phyloP scores from a whole-genome alignment of 2,329 filamentous ascomycete species.

The Mycogone perniciosa region DNA sequence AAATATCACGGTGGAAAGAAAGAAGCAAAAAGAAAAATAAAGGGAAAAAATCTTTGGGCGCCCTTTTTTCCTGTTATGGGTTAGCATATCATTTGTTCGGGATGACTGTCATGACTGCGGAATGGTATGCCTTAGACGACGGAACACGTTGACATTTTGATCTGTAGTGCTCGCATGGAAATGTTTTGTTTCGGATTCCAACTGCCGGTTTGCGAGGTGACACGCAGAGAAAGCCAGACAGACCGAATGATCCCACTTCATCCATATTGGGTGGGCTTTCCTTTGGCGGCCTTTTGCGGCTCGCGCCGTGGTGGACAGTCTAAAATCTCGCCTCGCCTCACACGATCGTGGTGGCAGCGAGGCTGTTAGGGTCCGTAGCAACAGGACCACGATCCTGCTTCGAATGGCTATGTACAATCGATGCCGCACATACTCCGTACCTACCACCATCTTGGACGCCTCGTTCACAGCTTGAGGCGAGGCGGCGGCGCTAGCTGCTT shows the following conservation, averaged over 20 bases:
- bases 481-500: background rate
- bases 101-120: too few species aligned
- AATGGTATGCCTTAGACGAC: too few species aligned
- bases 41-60: too few species aligned
- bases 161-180: too few species aligned
- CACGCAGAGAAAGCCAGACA: background rate
- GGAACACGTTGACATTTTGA: too few species aligned
- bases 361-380: background rate
- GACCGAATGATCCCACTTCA: background rate
- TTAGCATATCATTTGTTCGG: too few species aligned
- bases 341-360: background rate
- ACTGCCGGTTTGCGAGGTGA: too few species aligned
- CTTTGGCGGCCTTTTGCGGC: background rate
- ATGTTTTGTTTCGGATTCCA: too few species aligned
- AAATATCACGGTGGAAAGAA: too few species aligned
- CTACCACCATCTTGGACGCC: background rate
- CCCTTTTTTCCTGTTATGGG: too few species aligned
- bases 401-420: background rate
- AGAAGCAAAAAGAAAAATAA: too few species aligned
- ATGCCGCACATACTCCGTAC: background rate
- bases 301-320: background rate
- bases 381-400: background rate
- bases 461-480: background rate
- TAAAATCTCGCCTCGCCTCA: background rate
- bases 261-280: too few species aligned